These are phyloP conservation scores for Fusarium gaditjirri DNA, from an alignment of 2,329 filamentous ascomycete genomes.

Conservation along the genomic window DNA sequence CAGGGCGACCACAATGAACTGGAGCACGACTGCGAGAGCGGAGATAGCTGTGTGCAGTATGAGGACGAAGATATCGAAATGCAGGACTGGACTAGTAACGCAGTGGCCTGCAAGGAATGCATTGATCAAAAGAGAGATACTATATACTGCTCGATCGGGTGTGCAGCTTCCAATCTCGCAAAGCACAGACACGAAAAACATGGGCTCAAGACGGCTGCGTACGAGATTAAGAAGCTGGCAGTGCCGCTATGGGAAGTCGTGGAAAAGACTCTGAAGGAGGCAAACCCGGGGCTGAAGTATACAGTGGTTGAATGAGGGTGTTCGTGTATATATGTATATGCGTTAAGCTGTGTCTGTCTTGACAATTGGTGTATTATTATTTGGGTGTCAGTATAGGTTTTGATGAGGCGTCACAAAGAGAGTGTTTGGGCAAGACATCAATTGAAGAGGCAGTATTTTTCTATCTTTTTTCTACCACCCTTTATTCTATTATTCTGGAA, in stretches of 20 bases:
- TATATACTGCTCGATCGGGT: constrained; percentile 56
- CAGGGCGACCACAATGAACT: constrained; percentile 54
- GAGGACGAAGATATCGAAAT: constrained; percentile 54
- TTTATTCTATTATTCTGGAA: not conserved
- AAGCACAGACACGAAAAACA: constrained; percentile 51
- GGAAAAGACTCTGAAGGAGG: constrained; percentile 44
- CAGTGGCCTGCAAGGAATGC: constrained; percentile 57
- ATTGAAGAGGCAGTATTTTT: not conserved
- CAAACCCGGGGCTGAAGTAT: constrained; percentile 50
- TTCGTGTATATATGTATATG: not conserved
- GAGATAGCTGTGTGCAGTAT: constrained; percentile 53
- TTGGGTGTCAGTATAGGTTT: not conserved
- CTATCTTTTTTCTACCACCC: not conserved
- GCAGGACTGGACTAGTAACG: constrained; percentile 45
- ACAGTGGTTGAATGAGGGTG: constrained; percentile 23
- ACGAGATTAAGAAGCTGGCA: constrained; percentile 38
- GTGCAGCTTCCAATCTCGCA: constrained; percentile 55
- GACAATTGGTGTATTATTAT: not conserved
- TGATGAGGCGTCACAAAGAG: not conserved
- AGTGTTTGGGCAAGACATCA: not conserved
- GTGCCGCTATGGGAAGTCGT: constrained; percentile 41
- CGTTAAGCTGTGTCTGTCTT: not conserved
- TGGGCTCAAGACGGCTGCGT: constrained; percentile 41
- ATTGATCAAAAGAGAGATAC: constrained; percentile 49
- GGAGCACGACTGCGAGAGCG: constrained; percentile 56